Conservation (phyloP, 2,329 filamentous ascomycete species). For the Whalleya microplaca region DNA sequence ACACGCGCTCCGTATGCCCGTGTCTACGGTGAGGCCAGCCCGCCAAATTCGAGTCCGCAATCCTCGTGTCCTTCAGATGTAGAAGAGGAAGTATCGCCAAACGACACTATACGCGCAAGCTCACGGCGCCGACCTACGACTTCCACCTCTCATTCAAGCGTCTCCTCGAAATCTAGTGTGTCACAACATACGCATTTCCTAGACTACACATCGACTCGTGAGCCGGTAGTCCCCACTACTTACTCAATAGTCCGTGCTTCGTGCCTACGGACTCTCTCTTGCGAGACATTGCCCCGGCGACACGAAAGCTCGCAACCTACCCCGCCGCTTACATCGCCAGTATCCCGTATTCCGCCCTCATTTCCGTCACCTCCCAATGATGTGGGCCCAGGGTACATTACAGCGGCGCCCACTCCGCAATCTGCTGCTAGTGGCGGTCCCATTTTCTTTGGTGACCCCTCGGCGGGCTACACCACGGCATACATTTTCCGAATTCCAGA, state of each 20-base stretch:
- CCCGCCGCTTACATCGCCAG: slow-evolving; percentile 30
- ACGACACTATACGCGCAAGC: slow-evolving; percentile 31
- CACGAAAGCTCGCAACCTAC: slow-evolving; percentile 44
- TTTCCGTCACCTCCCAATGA: slow-evolving; percentile 43
- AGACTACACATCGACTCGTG: slow-evolving; percentile 71
- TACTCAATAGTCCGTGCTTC: slow-evolving; percentile 70
- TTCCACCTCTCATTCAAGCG: slow-evolving; percentile 57
- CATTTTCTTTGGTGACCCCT: slow-evolving; percentile 69
- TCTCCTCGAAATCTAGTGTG: slow-evolving; percentile 52
- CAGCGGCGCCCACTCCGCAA: slow-evolving; percentile 53
- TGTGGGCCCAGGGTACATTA: slow-evolving; percentile 52
- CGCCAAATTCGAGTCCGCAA: slow-evolving; percentile 54
- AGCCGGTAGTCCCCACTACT: slow-evolving; percentile 62
- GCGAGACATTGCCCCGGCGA: slow-evolving; percentile 66
- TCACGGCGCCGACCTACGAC: slow-evolving; percentile 49
- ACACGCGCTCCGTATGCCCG: slow-evolving; percentile 64
- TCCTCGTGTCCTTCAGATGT: slow-evolving; percentile 54
- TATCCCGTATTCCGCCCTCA: slow-evolving; percentile 45
- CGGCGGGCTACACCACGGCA: slow-evolving; percentile 69
- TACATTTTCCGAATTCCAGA: slow-evolving; percentile 73
- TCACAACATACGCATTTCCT: slow-evolving; percentile 65
- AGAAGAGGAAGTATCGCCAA: slow-evolving; percentile 47
- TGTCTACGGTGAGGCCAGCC: slow-evolving; percentile 56
- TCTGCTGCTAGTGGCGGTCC: slow-evolving; percentile 62
- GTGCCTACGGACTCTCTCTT: slow-evolving; percentile 67